Percentiles rank a stretch among this genome's conserved stretches.
Evolutionary conservation across 352 stramenopile genomes (phyloP).

Genomic region (Phytopythium boreale): DNA sequence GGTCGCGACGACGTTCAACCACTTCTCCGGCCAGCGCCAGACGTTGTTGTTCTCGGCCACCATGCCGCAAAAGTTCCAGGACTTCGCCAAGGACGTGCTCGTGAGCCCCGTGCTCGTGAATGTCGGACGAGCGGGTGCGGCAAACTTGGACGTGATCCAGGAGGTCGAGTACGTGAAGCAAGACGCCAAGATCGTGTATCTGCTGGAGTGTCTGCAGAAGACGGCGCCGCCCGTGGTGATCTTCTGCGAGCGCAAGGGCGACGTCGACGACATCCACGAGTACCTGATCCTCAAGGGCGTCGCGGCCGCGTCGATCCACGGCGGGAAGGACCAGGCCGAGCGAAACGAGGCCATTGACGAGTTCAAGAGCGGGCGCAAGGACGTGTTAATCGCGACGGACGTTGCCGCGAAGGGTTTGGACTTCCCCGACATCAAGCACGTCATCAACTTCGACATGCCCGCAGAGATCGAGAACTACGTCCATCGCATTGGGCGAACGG

Average conservation of each 20-base stretch:
- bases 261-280: conserved; percentile 99
- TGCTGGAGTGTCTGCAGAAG: conserved; percentile 99
- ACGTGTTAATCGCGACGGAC: conserved; percentile 98
- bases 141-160: conserved; percentile 99
- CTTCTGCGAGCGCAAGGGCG: conserved; percentile 96
- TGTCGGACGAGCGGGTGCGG: conserved; percentile 95
- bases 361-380: conserved; percentile 94
- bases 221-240: conserved; percentile 97
- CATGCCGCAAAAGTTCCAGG: conserved; percentile 99
- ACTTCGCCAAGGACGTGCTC: conserved; percentile 96
- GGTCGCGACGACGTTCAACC: conserved; percentile 97
- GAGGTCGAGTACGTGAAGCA: conserved; percentile 99
- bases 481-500: conserved; percentile 98
- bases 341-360: conserved; percentile 95
- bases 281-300: conserved; percentile 98
- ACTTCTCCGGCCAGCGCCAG: conserved; percentile 96
- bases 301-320: conserved; percentile 95
- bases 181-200: conserved; percentile 98
- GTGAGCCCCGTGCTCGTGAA: conserved; percentile 98
- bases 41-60: conserved; percentile 98
- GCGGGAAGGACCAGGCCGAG: conserved; percentile 97
- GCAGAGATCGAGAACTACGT: conserved; percentile 99
- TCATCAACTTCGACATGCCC: conserved; percentile 99
- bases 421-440: conserved; percentile 99
- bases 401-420: conserved; percentile 98